These are phyloP conservation scores for Arxiozyma telluris DNA, from an alignment of 1,139 yeast genomes.

Conservation along the genomic window DNA sequence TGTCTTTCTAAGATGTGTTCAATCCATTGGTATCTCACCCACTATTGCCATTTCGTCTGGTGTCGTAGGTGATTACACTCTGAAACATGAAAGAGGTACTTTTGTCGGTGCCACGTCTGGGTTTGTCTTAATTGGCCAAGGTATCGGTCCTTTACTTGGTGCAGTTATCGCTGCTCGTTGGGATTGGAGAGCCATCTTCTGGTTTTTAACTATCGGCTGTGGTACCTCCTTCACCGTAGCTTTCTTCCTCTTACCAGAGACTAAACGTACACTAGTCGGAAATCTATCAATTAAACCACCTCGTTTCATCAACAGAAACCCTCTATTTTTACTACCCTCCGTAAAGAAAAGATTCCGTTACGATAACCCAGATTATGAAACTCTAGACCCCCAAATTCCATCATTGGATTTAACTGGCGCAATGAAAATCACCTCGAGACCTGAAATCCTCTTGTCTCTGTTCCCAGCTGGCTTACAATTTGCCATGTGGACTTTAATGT, in stretches of 20 bases:
- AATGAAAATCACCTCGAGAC: slow-evolving; percentile 34
- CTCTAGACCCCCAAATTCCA: slow-evolving; percentile 27
- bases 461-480: slow-evolving; percentile 59
- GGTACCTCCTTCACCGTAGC: slow-evolving; percentile 34
- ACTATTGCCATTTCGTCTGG: slow-evolving; percentile 61
- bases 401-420: slow-evolving; percentile 37
- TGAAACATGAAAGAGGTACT: slow-evolving; percentile 54
- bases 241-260: slow-evolving; percentile 52
- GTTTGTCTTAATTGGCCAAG: slow-evolving; percentile 59
- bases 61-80: slow-evolving; percentile 59
- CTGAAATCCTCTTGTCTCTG: slow-evolving; percentile 33
- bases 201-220: slow-evolving; percentile 59
- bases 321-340: slow-evolving; percentile 32
- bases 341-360: slow-evolving; percentile 17
- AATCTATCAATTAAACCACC: slow-evolving; percentile 49
- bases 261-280: slow-evolving; percentile 60
- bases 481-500: slow-evolving; percentile 59
- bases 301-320: slow-evolving; percentile 36
- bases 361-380: slow-evolving; percentile 28
- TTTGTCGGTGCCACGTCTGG: slow-evolving; percentile 58
- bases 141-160: slow-evolving; percentile 70
- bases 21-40: slow-evolving; percentile 64
- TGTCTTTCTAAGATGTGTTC: slow-evolving; percentile 52
- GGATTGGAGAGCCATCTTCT: slow-evolving; percentile 72
- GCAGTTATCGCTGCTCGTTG: slow-evolving; percentile 52